Conservation (phyloP, 2,329 filamentous ascomycete species). For the Paraphoma sp. region DNA sequence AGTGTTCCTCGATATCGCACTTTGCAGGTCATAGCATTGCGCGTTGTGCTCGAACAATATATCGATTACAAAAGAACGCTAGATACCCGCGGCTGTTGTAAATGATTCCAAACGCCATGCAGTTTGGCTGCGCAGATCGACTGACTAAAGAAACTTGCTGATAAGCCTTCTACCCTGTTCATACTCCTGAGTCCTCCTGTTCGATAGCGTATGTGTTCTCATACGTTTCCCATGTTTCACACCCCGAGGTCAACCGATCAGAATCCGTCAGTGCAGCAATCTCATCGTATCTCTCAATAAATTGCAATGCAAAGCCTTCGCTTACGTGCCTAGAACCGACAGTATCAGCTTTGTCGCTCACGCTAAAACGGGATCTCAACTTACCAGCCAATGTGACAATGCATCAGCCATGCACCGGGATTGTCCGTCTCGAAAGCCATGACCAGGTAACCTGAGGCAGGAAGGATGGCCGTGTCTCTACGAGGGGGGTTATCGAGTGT, state of each 20-base stretch:
- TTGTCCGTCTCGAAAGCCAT: slow-evolving; percentile 47
- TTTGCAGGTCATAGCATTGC: no score
- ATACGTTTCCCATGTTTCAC: slow-evolving; percentile 21
- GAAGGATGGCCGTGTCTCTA: slow-evolving; percentile 42
- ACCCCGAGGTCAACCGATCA: slow-evolving; percentile 8
- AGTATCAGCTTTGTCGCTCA: not conserved
- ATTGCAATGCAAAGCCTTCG: slow-evolving; percentile 43
- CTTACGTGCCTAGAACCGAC: slow-evolving; percentile 26
- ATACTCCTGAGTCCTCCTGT: slow-evolving; percentile 39
- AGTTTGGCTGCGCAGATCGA: no score
- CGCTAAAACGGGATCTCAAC: not conserved
- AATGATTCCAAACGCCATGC: no score
- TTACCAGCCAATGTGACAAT: slow-evolving; percentile 47
- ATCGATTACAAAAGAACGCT: no score
- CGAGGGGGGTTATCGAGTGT: slow-evolving; percentile 40
- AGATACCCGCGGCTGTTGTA: no score
- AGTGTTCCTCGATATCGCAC: no score
- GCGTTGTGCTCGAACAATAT: no score
- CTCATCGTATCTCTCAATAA: slow-evolving; percentile 36
- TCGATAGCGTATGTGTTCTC: slow-evolving; percentile 15
- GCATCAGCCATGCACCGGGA: slow-evolving; percentile 47
- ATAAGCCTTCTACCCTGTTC: not conserved
- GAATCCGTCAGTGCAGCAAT: slow-evolving; percentile 29
- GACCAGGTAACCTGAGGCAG: slow-evolving; percentile 39
- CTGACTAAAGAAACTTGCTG: no score